These are phyloP conservation scores for Rhodotorula sp. DNA, from an alignment of 1,284 basidiomycete species.

Conservation along the genomic window DNA sequence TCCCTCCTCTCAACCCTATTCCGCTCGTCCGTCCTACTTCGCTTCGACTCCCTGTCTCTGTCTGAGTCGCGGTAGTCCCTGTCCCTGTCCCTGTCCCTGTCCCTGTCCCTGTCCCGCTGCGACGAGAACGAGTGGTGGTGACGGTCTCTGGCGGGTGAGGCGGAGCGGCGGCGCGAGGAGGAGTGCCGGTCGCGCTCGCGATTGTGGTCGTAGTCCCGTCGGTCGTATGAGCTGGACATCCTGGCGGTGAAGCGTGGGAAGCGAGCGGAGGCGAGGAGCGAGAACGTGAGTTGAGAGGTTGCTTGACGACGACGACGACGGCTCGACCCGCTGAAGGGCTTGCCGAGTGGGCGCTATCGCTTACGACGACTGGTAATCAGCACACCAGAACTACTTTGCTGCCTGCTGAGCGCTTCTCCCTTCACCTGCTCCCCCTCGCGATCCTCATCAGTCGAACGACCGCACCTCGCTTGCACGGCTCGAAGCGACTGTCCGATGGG, in stretches of 20 bases:
- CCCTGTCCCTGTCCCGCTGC: constrained; percentile 10
- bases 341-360: neutral
- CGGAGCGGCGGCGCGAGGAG: constrained; percentile 11
- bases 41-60: constrained; percentile 37
- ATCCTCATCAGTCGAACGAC: neutral
- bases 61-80: constrained; percentile 34
- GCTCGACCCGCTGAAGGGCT: neutral
- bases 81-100: constrained; percentile 26
- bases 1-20: constrained; percentile 22
- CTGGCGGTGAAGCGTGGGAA: neutral
- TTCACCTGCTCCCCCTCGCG: neutral
- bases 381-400: neutral
- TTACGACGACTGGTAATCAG: no score
- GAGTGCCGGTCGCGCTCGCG: constrained; percentile 2
- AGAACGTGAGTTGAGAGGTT: neutral
- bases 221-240: constrained; percentile 8
- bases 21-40: constrained; percentile 31
- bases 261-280: no score
- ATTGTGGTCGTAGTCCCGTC: constrained; percentile 14
- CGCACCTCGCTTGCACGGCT: no score
- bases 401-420: no score
- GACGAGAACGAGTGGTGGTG: constrained; percentile 5
- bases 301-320: neutral
- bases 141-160: constrained; percentile 15
- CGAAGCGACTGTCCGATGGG: no score